Percentiles rank a stretch among this genome's conserved stretches.
These are phyloP conservation scores for Rheum nobile DNA, from an alignment of 148 eudicot genomes.

Conservation along the genomic window DNA sequence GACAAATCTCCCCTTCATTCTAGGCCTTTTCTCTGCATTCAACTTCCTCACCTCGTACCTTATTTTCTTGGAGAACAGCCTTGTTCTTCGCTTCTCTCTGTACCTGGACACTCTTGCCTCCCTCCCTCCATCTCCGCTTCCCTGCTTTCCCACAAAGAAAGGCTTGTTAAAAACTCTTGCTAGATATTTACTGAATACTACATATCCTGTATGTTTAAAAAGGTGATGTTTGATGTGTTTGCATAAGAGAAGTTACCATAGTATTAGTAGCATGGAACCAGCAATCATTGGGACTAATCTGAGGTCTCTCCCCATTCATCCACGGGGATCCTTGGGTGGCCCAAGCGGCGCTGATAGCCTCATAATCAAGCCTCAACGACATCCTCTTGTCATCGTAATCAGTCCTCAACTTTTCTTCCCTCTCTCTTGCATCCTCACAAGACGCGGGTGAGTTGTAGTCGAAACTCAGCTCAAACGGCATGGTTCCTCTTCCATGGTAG, in stretches of 20 bases:
- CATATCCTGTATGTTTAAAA: too few species aligned
- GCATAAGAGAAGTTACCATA: slow-evolving; percentile 33
- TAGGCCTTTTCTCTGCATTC: slow-evolving; percentile 94
- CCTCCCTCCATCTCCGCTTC: slow-evolving; percentile 34
- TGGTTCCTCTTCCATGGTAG: slow-evolving; percentile 20
- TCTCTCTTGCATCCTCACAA: slow-evolving; percentile 17
- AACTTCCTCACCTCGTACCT: slow-evolving; percentile 90
- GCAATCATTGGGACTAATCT: slow-evolving; percentile 35
- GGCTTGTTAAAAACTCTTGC: not conserved
- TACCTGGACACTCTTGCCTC: slow-evolving; percentile 87
- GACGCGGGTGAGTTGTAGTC: slow-evolving; percentile 31
- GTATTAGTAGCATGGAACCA: slow-evolving; percentile 50
- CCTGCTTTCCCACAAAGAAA: not conserved
- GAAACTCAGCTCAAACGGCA: slow-evolving; percentile 49
- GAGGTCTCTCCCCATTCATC: slow-evolving; percentile 65
- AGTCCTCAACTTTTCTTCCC: not conserved
- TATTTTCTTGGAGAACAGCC: slow-evolving; percentile 90
- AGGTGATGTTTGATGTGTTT: not conserved
- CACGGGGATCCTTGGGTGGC: slow-evolving; percentile 51
- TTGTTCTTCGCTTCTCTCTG: slow-evolving; percentile 73
- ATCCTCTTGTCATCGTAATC: slow-evolving; percentile 15
- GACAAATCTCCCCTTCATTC: slow-evolving; percentile 95
- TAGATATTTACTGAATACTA: not conserved
- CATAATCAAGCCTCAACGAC: slow-evolving; percentile 51
- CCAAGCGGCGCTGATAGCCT: slow-evolving; percentile 61